Evolutionary conservation across 371 early-diverging fungal genomes (phyloP).

Genomic region (Mucor saturninus): DNA sequence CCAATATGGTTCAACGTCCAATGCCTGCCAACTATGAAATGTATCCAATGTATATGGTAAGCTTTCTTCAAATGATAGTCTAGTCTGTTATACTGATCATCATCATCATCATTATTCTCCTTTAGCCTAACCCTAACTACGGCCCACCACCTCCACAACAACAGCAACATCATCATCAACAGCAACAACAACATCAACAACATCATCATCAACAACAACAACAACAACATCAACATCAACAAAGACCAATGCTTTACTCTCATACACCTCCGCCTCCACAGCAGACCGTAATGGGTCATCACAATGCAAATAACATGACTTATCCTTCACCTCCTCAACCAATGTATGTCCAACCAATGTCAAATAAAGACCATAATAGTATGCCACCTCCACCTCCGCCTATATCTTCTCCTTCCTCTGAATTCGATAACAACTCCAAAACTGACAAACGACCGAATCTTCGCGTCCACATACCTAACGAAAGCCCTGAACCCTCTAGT

Average conservation of each 20-base stretch:
- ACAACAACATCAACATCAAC: not conserved
- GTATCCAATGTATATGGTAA: slow-evolving; percentile 30
- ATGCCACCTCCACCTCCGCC: slow-evolving; percentile 7
- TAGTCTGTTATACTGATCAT: not conserved
- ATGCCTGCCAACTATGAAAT: slow-evolving; percentile 19
- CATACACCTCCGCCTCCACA: slow-evolving; percentile 9
- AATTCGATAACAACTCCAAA: slow-evolving; percentile 5
- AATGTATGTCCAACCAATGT: slow-evolving; percentile 18
- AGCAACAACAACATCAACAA: not conserved
- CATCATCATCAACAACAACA: not conserved
- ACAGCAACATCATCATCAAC: not conserved
- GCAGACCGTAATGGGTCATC: slow-evolving; percentile 20
- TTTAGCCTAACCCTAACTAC: slow-evolving; percentile 15
- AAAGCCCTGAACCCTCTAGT: slow-evolving; percentile 17
- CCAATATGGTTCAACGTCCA: slow-evolving; percentile 14
- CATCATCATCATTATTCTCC: not conserved
- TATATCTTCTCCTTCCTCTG: slow-evolving; percentile 16
- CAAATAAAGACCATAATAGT: not conserved
- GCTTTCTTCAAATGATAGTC: not conserved
- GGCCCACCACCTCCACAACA: slow-evolving; percentile 9
- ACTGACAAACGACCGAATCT: slow-evolving; percentile 45
- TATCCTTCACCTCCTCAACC: slow-evolving; percentile 34
- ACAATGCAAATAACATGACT: slow-evolving; percentile 15
- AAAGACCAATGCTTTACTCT: not conserved
- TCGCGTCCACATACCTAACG: slow-evolving; percentile 49